Evolutionary conservation across 108 stramenopile genomes (phyloP), one percentile per base, ranked within the genome.

Genomic region (Pseudonitzschia delicatissima): DNA sequence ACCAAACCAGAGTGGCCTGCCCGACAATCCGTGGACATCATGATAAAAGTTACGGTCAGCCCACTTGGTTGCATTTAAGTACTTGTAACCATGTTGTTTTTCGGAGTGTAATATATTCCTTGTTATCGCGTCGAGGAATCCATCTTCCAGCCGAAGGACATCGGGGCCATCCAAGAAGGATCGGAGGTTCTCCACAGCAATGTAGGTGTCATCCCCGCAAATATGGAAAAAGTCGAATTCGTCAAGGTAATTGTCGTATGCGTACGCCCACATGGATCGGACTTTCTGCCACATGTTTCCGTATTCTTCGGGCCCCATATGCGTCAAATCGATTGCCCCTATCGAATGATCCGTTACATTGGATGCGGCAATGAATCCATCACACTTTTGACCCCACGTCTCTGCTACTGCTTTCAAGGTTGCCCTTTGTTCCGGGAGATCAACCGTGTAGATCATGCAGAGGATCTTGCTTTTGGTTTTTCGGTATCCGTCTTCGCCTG

Each of bases 251-350:
- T 93, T 76, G 28, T 64, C 65, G 63, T 77, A 47, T 5, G 89
- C 47, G 71, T 90, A 93, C 36, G 73, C 51, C 93, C 86, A 91
- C 39, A 93, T 94, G 48, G 76, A 58, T 34, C 91, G 64, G 7
- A 84, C 70, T 47, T 94, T 94, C 82, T 95, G 96, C 96, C 96
- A 96, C 78, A 96, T 96, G 62, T 91, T 91, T 0, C 50, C 32
- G 68, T 93, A 96, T 29, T 52, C 68, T 50, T 92, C 93, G 28
- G 51, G 44, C 9, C 92, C 96, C 17, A 80, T 53, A 66, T 93
- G 92, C 7, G 69, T 58, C 11, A 96, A 60, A 58, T 84, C 44
- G 2, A 96, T 69, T 1, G 87, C 62, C 27, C 74, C 80, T 13
- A 82, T 57, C 0, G 27, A 7, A 15, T 62, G 70, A 42, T 88